phyloP scores from a whole-genome alignment of 1,284 basidiomycete genomes.

The Cerioporus squamosus region DNA sequence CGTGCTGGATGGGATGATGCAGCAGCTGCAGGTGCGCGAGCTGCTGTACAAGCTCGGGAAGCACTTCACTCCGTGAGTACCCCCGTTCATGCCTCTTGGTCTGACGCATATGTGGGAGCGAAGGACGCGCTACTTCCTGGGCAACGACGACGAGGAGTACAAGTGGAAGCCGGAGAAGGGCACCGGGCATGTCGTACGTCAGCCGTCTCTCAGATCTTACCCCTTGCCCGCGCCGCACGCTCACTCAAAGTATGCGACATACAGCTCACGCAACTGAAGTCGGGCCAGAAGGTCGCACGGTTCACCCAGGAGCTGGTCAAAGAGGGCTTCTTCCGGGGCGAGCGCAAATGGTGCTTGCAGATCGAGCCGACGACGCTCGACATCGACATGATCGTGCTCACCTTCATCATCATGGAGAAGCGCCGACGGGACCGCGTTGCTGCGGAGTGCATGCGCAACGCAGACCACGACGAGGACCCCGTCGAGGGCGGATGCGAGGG shows the following conservation, averaged over 20 bases:
- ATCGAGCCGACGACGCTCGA: slow-evolving; percentile 48
- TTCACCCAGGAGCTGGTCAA: slow-evolving; percentile 36
- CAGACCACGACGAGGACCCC: slow-evolving; percentile 43
- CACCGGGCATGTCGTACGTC: slow-evolving; percentile 46
- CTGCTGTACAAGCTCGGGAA: slow-evolving; percentile 48
- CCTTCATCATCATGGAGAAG: slow-evolving; percentile 58
- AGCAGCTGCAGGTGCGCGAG: slow-evolving; percentile 42
- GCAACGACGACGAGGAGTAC: slow-evolving; percentile 53
- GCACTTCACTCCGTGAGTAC: slow-evolving; percentile 49
- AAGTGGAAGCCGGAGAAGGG: slow-evolving; percentile 50
- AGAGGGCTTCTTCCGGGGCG: slow-evolving; percentile 52
- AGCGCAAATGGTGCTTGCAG: slow-evolving; percentile 47
- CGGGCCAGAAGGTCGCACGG: slow-evolving; percentile 46
- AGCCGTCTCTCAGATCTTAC: background rate
- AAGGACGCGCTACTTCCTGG: slow-evolving; percentile 55
- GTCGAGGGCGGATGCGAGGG: slow-evolving; percentile 34
- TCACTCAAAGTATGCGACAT: background rate
- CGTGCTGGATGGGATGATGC: slow-evolving; percentile 40
- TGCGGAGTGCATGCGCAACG: slow-evolving; percentile 35
- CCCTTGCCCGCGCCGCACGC: background rate
- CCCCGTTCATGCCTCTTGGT: background rate
- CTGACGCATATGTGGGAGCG: background rate
- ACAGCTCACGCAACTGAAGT: slow-evolving; percentile 43
- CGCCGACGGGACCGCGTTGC: slow-evolving; percentile 45
- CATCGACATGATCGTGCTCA: slow-evolving; percentile 54